Evolutionary conservation across 352 stramenopile species (phyloP).

Genomic region (Phytophthora fragariaefolia): DNA sequence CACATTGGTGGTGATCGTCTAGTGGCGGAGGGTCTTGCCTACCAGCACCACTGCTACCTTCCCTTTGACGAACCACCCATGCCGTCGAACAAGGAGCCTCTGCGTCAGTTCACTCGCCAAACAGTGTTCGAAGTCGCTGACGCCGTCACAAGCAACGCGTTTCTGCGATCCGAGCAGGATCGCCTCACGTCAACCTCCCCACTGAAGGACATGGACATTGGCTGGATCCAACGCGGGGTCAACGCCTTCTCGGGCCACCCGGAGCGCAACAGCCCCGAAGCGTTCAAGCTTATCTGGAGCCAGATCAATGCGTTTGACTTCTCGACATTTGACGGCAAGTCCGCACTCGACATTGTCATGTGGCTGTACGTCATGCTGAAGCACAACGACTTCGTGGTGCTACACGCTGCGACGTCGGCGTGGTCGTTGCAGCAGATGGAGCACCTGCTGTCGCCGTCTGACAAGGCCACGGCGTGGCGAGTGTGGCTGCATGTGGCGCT

Average conservation of each 20-base stretch:
- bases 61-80: slow-evolving; percentile 39
- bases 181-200: slow-evolving; percentile 23
- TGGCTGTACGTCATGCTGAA: slow-evolving; percentile 49
- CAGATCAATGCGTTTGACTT: slow-evolving; percentile 41
- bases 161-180: slow-evolving; percentile 37
- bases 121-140: slow-evolving; percentile 31
- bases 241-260: slow-evolving; percentile 40
- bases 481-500: slow-evolving; percentile 47
- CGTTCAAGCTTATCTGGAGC: slow-evolving; percentile 38
- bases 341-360: slow-evolving; percentile 41
- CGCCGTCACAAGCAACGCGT: slow-evolving; percentile 29
- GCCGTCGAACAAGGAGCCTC: slow-evolving; percentile 13
- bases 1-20: slow-evolving; percentile 44
- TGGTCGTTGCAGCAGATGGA: slow-evolving; percentile 51
- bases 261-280: slow-evolving; percentile 27
- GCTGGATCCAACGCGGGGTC: slow-evolving; percentile 39
- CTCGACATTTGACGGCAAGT: slow-evolving; percentile 28
- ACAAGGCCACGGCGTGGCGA: slow-evolving; percentile 37
- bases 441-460: slow-evolving; percentile 36
- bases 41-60: slow-evolving; percentile 44
- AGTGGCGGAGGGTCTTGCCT: slow-evolving; percentile 45
- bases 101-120: slow-evolving; percentile 28
- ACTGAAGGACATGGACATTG: slow-evolving; percentile 38
- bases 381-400: slow-evolving; percentile 48
- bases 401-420: slow-evolving; percentile 45